Evolutionary conservation across 345 rosid genomes (phyloP), one percentile per base, ranked within the genome.

Genomic region (Salix caprea): DNA sequence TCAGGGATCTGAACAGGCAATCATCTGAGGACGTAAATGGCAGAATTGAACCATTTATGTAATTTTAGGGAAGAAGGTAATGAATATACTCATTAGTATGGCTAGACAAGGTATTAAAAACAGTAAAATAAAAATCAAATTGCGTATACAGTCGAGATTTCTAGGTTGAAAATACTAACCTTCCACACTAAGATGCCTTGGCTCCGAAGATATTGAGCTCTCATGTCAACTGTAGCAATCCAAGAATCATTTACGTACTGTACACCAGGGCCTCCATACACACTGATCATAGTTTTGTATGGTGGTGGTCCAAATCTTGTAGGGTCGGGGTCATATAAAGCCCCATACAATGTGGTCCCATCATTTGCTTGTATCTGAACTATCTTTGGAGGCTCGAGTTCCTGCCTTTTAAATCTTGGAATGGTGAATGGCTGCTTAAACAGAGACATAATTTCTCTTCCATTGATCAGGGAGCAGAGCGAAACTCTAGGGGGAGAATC

Each of bases 111-210:
- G 14, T 50, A 36, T 14, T n/a, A 7, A 46, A 23, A 58, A 78
- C 24, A 67, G 4, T 23, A 64, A 76, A 62, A 52, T 56, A 32
- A 70, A 23, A 21, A 75, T 44, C 30, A 34, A 6, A 71, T 50
- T 7, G 19, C 37, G 16, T 16, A 64, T 18, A n/a, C 15, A 58
- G 28, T 71, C 44, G n/a, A 67, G 24, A 50, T 10, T 11, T 37
- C 48, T 28, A 65, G 7, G 54, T 14, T n/a, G 34, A 34, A 73
- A 60, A 73, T 11, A 70, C 81, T 24, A 72, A 93, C 97, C 99
- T 95, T 95, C 93, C 93, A 95, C 39, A 95, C 98, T 79, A 93
- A 84, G 85, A 95, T 81, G 80, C 99, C 99, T 82, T 84, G 88
- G 91, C 97, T 95, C 78, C 96, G 83, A 71, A 93, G 79, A 82